Evolutionary conservation across 129 eudicot species (phyloP).

Genomic region (Pseudognaphalium luteoalbum): DNA sequence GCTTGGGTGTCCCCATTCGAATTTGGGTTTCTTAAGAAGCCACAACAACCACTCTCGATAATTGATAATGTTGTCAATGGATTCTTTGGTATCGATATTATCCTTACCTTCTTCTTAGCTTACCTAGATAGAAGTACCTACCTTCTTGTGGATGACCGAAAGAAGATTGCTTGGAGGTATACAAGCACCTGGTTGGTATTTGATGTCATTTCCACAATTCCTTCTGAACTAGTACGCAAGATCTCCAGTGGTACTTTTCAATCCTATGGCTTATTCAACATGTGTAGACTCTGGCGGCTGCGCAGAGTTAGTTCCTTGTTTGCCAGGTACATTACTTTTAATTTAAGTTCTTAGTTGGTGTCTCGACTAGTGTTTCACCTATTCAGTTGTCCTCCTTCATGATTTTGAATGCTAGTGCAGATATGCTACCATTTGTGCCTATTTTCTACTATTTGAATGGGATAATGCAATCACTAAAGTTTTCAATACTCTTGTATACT

Average conservation of each 20-base stretch:
- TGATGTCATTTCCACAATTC: constrained; percentile 85
- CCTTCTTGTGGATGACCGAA: constrained; percentile 75
- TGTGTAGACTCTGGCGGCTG: constrained; percentile 97
- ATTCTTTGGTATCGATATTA: constrained; percentile 71
- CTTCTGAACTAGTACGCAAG: constrained; percentile 67
- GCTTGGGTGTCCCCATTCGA: constrained; percentile 95
- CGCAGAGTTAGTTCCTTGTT: constrained; percentile 84
- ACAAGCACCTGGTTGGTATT: constrained; percentile 61
- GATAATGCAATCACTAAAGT: not conserved
- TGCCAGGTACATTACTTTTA: constrained; percentile 49
- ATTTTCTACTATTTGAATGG: not conserved
- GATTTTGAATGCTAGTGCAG: not conserved
- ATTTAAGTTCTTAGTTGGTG: not conserved
- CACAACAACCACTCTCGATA: constrained; percentile 51
- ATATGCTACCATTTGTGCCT: not conserved
- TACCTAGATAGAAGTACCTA: constrained; percentile 62
- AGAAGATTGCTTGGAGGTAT: constrained; percentile 78
- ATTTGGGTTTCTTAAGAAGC: constrained; percentile 63
- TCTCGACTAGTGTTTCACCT: not conserved
- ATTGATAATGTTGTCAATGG: constrained; percentile 76
- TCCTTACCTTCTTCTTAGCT: constrained; percentile 87
- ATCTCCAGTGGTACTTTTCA: constrained; percentile 51
- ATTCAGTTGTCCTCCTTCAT: not conserved
- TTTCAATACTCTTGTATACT: not conserved
- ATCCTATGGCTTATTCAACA: constrained; percentile 77